These are phyloP conservation scores for Lenwebbia sp. DNA, from an alignment of 345 rosid species.

Conservation along the genomic window DNA sequence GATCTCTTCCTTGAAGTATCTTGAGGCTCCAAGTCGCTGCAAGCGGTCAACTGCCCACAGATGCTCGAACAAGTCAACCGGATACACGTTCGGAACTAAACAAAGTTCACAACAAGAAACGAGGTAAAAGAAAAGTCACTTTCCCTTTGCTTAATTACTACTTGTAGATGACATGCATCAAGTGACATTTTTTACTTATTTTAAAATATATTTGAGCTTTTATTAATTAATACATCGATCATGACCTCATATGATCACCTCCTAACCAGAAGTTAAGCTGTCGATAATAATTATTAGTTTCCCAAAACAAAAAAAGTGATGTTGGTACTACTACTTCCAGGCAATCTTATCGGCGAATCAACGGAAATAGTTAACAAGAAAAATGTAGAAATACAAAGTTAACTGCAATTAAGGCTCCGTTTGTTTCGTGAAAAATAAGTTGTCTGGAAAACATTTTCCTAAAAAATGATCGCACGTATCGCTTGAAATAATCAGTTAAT, in stretches of 20 bases:
- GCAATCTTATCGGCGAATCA: no score
- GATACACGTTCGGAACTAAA: slow-evolving; percentile 75
- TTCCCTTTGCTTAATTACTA: background rate
- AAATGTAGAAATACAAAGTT: no score
- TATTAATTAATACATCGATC: background rate
- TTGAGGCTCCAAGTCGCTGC: slow-evolving; percentile 78
- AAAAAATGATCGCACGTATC: no score
- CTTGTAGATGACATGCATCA: background rate
- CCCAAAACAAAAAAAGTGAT: no score
- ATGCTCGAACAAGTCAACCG: slow-evolving; percentile 85
- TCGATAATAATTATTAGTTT: background rate
- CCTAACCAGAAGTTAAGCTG: background rate
- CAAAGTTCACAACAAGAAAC: background rate
- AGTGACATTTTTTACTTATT: background rate
- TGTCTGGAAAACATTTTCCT: no score
- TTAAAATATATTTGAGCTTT: background rate
- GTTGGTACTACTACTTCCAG: no score
- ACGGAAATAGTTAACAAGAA: no score
- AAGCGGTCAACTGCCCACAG: slow-evolving; percentile 87
- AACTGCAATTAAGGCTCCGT: no score
- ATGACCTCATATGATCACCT: background rate
- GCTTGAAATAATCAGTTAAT: no score
- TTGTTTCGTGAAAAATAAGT: no score
- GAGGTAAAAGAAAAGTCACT: background rate
- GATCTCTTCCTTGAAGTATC: slow-evolving; percentile 63